Evolutionary conservation across 2,329 filamentous ascomycete species (phyloP).

Genomic region (Trichoderma cornu-damae): DNA sequence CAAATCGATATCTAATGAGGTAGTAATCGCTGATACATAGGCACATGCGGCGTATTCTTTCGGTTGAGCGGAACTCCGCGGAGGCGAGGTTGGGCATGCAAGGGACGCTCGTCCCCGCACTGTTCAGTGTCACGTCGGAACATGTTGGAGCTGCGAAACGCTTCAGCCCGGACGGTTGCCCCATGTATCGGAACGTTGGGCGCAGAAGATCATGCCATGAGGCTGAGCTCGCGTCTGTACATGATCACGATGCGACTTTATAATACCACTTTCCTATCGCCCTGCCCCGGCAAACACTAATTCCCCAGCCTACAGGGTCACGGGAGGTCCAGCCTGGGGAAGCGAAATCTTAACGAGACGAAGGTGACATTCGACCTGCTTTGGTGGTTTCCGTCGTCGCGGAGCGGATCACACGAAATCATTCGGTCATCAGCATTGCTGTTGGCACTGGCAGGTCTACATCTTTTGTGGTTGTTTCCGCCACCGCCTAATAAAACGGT

Average conservation of each 20-base stretch:
- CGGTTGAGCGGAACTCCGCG: conserved; percentile 1
- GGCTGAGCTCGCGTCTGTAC: not conserved
- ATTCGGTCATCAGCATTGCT: not conserved
- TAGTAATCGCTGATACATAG: not conserved
- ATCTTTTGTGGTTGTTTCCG: not conserved
- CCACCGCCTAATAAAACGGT: conserved; percentile 1
- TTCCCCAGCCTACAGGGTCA: conserved; percentile 6
- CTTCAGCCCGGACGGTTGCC: not conserved
- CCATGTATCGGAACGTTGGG: not conserved
- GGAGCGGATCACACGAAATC: not conserved
- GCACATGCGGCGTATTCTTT: not conserved
- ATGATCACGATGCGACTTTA: not conserved
- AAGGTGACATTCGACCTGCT: not conserved
- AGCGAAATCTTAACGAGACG: not conserved
- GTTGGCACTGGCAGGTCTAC: not conserved
- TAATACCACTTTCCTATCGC: not conserved
- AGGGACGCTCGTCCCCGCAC: conserved; percentile 2
- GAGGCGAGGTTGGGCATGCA: not conserved
- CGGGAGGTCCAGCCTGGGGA: not conserved
- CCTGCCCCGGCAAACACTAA: conserved; percentile 14
- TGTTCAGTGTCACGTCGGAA: conserved; percentile 8
- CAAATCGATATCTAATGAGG: not conserved
- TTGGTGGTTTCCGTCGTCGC: not conserved
- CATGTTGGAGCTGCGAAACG: not conserved
- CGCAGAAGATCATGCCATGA: not conserved